phyloP scores from a whole-genome alignment of 78 protist species.

The Fonticula alba region DNA sequence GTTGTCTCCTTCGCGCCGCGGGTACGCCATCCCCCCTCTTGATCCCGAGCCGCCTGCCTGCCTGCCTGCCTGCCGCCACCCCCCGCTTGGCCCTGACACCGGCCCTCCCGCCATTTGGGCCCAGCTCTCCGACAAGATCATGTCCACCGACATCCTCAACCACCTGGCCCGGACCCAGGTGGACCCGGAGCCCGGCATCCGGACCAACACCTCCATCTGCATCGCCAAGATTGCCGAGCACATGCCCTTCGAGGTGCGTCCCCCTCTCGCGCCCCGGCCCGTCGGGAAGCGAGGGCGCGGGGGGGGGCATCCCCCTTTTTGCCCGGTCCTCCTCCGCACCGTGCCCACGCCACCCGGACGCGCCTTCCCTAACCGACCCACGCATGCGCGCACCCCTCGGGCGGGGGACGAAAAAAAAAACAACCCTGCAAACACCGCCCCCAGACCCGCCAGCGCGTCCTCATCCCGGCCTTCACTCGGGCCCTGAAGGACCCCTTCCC shows the following conservation, averaged over 20 bases:
- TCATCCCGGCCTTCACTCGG: conserved; percentile 50
- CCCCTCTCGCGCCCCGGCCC: too few species aligned
- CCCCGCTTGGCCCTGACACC: background rate
- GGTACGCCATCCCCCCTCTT: conserved; percentile 6
- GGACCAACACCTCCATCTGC: conserved; percentile 62
- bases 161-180: conserved; percentile 51
- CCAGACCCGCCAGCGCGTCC: conserved; percentile 12
- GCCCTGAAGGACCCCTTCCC: conserved; percentile 46
- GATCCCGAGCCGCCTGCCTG: too few species aligned
- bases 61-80: background rate
- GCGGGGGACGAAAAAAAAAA: background rate
- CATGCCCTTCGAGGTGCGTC: background rate
- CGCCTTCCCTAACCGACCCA: background rate
- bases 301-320: too few species aligned
- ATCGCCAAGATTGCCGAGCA: conserved; percentile 13
- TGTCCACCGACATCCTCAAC: conserved; percentile 22
- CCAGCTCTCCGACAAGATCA: conserved; percentile 12
- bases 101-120: background rate
- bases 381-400: background rate
- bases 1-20: conserved; percentile 41
- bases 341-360: background rate
- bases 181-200: conserved; percentile 49
- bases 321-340: too few species aligned
- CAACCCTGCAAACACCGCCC: background rate
- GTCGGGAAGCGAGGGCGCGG: too few species aligned